Conservation (phyloP, 1,139 yeast genomes). For the Hemisphaericaspora subhashii region DNA sequence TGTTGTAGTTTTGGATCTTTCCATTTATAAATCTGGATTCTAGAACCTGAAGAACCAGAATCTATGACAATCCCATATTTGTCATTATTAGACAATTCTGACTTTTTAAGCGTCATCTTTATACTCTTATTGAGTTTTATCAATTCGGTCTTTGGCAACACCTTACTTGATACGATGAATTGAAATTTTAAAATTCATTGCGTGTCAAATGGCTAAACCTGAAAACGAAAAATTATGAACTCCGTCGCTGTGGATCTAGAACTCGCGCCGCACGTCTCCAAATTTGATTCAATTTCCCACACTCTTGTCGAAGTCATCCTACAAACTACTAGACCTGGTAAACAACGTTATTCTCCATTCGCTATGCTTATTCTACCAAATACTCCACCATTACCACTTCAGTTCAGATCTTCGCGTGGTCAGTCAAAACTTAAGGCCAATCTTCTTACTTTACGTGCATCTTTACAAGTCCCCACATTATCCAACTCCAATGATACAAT, state of each 20-base stretch:
- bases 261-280: too few relatives aligned
- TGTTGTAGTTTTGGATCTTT: slow-evolving; percentile 39
- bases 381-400: slow-evolving; percentile 30
- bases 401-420: slow-evolving; percentile 6
- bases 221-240: too few relatives aligned
- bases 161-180: too few relatives aligned
- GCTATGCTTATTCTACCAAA: slow-evolving; percentile 34
- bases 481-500: slow-evolving; percentile 31
- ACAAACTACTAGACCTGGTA: too few relatives aligned
- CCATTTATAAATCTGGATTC: slow-evolving; percentile 73
- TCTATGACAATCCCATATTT: slow-evolving; percentile 74
- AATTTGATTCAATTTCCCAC: too few relatives aligned
- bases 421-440: slow-evolving; percentile 15
- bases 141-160: too few relatives aligned
- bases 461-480: slow-evolving; percentile 16
- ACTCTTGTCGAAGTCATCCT: too few relatives aligned
- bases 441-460: slow-evolving; percentile 19
- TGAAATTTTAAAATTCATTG: too few relatives aligned
- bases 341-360: too few relatives aligned
- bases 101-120: not conserved
- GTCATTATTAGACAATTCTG: slow-evolving; percentile 7
- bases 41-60: slow-evolving; percentile 81
- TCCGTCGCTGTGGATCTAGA: too few relatives aligned
- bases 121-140: not conserved
- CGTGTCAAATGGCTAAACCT: too few relatives aligned